Percentiles rank a stretch among this genome's conserved stretches.
These are phyloP conservation scores for Aspergillus aculeatinus DNA, from an alignment of 2,329 filamentous ascomycete species.

Conservation along the genomic window DNA sequence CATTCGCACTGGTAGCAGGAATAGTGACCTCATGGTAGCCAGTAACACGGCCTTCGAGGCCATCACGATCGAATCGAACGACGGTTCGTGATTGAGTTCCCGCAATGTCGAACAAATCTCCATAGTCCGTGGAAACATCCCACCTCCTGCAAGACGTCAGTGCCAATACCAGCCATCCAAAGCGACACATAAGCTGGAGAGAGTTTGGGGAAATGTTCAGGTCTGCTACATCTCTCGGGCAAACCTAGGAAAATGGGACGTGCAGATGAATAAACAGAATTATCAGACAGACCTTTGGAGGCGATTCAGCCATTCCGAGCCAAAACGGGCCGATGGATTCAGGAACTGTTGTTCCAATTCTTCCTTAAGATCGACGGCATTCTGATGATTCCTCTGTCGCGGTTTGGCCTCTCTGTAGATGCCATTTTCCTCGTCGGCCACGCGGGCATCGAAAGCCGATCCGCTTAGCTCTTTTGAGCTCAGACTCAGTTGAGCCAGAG, in stretches of 20 bases:
- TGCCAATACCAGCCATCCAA: neutral
- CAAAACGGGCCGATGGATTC: constrained; percentile 76
- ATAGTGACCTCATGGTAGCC: constrained; percentile 94
- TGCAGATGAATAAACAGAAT: neutral
- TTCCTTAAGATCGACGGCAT: constrained; percentile 62
- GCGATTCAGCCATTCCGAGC: constrained; percentile 79
- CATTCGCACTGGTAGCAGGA: constrained; percentile 81
- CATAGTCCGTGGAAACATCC: constrained; percentile 77
- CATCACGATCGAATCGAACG: constrained; percentile 86
- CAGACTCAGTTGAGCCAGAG: constrained; percentile 31
- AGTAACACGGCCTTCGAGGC: constrained; percentile 86
- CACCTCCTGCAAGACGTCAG: constrained; percentile 56
- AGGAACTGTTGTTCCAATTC: constrained; percentile 76
- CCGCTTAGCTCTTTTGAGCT: constrained; percentile 24
- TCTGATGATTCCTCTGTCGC: constrained; percentile 47
- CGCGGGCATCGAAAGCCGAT: constrained; percentile 28
- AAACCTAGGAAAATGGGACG: neutral
- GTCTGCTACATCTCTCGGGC: neutral
- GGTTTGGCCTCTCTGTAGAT: constrained; percentile 37
- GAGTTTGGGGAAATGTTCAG: neutral
- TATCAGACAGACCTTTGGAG: constrained; percentile 66
- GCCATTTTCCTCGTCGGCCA: constrained; percentile 32
- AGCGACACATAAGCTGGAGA: neutral
- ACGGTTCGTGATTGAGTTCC: constrained; percentile 93
- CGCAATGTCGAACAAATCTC: constrained; percentile 81